Base-by-base conservation (phyloP, 2,329 filamentous ascomycete genomes). In the Fusarium poae region DNA sequence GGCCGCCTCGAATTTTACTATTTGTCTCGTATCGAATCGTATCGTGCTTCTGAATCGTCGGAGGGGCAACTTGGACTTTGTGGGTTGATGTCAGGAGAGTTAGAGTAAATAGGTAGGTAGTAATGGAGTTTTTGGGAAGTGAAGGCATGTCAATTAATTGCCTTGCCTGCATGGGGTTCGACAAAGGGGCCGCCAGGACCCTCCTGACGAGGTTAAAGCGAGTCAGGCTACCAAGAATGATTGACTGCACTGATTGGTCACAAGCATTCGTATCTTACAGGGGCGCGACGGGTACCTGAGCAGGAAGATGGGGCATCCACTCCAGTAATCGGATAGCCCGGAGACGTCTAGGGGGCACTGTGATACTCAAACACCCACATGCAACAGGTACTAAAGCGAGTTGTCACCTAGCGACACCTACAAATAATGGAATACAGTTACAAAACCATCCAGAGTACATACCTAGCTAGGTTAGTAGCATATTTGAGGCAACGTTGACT, bases 131-230 rank as follows among this genome's bases (percentile, higher is more conserved):
- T 58, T 35, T 45, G 16, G 53, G 42, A 45, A 43, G 61, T 57
- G 27, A 44, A 55, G 46, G 67, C 27, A 34, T 49, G 44, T 68
- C 39, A 35, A 61, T 50, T 58, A 12, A 30, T 44, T 55, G 27
- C 49, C 29, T 25, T 30, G 32, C 10, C 40, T 32, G 27, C 30
- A 58, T 55, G 43, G 43, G 35, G 45, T 65, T 65, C 30, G 43
- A 49, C 63, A 65, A 46, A 70, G 67, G 67, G 67, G 67, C 67
- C 52, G 54, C 66, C 59, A 37, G 39, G 27, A 44, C 42, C 67
- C 61, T 45, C 46, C 40, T 37, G 55, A 23, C 15, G 39, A 43
- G 21, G 29, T 59, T 43, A 23, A 29, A 53, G 23, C 27, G 46
- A 53, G 49, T 45, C 52, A 43, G 32, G 46, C 34, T 42, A 21